These are phyloP conservation scores for Amanita jacksonii DNA, from an alignment of 768 basidiomycete genomes.

Conservation along the genomic window DNA sequence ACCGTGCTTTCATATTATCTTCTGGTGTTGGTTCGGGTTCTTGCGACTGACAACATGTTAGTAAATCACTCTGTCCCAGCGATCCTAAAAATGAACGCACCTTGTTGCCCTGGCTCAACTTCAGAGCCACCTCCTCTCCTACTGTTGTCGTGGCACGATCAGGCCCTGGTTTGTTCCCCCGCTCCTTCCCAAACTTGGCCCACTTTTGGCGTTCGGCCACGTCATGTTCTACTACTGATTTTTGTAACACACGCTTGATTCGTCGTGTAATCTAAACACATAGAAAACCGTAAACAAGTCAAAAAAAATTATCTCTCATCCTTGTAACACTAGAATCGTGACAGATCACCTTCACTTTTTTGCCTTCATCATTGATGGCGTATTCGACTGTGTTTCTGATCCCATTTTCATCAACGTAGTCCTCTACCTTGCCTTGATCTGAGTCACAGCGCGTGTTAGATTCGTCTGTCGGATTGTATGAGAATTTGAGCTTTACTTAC, in stretches of 20 bases:
- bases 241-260: slow-evolving; percentile 80
- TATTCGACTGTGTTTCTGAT: slow-evolving; percentile 81
- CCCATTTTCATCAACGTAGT: slow-evolving; percentile 79
- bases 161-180: slow-evolving; percentile 78
- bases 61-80: not conserved
- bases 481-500: slow-evolving; percentile 19
- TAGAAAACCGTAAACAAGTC: too few species aligned
- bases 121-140: slow-evolving; percentile 46
- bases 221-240: slow-evolving; percentile 85
- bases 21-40: slow-evolving; percentile 49
- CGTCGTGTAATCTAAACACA: slow-evolving; percentile 74
- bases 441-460: slow-evolving; percentile 4
- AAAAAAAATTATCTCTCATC: too few species aligned
- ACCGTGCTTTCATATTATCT: slow-evolving; percentile 53
- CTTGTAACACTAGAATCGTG: too few species aligned
- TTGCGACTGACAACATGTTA: slow-evolving; percentile 34
- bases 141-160: slow-evolving; percentile 93
- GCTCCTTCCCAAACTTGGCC: slow-evolving; percentile 90
- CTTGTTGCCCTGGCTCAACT: slow-evolving; percentile 51
- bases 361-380: slow-evolving; percentile 82
- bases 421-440: slow-evolving; percentile 51
- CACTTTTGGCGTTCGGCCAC: slow-evolving; percentile 92
- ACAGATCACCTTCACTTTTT: slow-evolving; percentile 75
- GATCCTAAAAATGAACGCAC: slow-evolving; percentile 19
- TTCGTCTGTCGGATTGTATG: not conserved